Conservation (phyloP, 148 eudicot genomes). For the Rhododendron ferrugineum region DNA sequence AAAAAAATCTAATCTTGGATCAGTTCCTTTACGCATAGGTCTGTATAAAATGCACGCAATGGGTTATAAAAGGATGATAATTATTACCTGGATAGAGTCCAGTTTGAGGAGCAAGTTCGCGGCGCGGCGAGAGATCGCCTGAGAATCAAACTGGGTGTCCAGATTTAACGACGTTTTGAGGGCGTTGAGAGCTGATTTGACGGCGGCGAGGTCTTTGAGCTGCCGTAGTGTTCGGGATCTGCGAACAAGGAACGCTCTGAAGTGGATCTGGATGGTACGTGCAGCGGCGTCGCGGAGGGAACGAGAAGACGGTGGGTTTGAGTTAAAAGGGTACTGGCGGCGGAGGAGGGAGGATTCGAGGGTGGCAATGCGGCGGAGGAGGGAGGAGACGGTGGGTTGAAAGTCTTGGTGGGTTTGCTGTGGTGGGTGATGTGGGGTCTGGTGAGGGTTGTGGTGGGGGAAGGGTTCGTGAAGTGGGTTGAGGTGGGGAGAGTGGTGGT, state of each 20-base stretch:
- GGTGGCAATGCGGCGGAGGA: conserved; percentile 59
- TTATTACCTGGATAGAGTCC: conserved; percentile 60
- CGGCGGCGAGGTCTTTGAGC: conserved; percentile 55
- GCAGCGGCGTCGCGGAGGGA: conserved; percentile 72
- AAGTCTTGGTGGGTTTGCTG: conserved; percentile 14
- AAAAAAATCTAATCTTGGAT: not conserved
- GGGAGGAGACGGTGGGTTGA: conserved; percentile 35
- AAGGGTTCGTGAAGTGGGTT: not conserved
- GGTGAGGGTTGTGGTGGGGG: conserved; percentile 11
- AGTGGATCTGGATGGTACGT: conserved; percentile 73
- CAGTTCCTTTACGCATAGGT: not conserved
- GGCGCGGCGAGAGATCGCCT: conserved; percentile 39
- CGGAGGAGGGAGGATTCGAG: conserved; percentile 64
- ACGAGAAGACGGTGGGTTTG: not conserved
- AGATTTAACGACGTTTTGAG: conserved; percentile 40
- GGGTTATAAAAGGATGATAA: not conserved
- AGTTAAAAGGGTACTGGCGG: conserved; percentile 4
- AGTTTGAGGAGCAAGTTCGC: conserved; percentile 48
- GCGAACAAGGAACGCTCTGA: conserved; percentile 59
- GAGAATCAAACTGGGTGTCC: conserved; percentile 35
- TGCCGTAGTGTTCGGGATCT: conserved; percentile 70
- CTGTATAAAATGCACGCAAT: not conserved
- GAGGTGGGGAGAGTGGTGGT: conserved; percentile 14
- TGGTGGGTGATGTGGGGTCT: conserved; percentile 7
- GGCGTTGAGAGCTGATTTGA: conserved; percentile 48